Base-by-base conservation (phyloP, 345 rosid species). In the Anacardium occidentale region DNA sequence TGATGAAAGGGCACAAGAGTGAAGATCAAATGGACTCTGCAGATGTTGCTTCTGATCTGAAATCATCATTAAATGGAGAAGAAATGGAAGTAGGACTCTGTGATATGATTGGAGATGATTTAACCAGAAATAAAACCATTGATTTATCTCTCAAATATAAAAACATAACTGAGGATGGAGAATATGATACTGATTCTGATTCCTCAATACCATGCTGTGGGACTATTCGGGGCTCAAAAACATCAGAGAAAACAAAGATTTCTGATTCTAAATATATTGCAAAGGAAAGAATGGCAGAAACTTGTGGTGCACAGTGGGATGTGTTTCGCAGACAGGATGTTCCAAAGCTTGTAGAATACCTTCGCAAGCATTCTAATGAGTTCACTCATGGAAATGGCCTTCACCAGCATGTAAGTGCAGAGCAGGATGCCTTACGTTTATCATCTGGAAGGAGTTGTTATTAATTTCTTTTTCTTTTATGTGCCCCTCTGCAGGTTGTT, bases 301-400 rank as follows among this genome's bases (percentile, higher is more conserved):
- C 91, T 51, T 87, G 84, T 66, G 96, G 99, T 76, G 96, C 91
- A 32, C 89, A 78, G 58, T 95, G 99, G 99, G 99, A 92, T 85
- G 89, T 92, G 74, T 95, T 95, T 73, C 93, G 89, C 68, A 85
- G 88, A 74, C 91, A 88, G 81, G 99, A 95, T 82, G 92, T 87
- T 72, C 93, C 91, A 50, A 88, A 88, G 81, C 89, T 95, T 68
- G 76, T 85, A 26, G 94, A 89, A 59, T 95, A 92, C 78, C 83
- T 95, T 47, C 83, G 75, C 66, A 87, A 74, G 84, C 89, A 95
- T 72, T 85, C 86, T 51, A 75, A 78, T 24, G 90, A 95, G 80
- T 85, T 92, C 62, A 58, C 61, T 62, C 71, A 79, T 55, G 53
- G 76, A 60, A 60, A 69, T 77, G 85, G 83, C 56, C 74, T 68